Conservation (phyloP, 352 stramenopile genomes). For the Phytophthora pini region DNA sequence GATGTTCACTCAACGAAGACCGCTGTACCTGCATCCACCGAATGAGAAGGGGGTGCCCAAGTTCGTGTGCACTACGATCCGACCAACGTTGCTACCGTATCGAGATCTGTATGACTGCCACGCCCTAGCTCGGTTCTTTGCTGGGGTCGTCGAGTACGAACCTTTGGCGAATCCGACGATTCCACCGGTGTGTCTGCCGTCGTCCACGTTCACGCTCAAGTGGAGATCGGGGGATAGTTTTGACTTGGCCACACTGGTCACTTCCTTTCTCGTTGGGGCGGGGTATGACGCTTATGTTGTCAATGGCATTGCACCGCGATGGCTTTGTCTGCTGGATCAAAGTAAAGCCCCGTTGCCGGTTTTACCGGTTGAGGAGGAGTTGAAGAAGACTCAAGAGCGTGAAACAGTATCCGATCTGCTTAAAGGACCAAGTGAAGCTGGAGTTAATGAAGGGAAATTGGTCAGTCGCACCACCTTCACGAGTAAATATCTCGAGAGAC, state of each 20-base stretch:
- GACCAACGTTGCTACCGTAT: constrained; percentile 92
- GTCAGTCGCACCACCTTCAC: constrained; percentile 67
- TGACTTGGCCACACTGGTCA: constrained; percentile 91
- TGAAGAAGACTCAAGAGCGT: constrained; percentile 49
- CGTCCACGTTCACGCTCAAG: constrained; percentile 86
- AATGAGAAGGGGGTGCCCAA: constrained; percentile 94
- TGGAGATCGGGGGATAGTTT: constrained; percentile 93
- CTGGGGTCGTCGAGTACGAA: constrained; percentile 94
- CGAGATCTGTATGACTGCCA: constrained; percentile 93
- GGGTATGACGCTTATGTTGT: constrained; percentile 97
- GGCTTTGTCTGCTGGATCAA: constrained; percentile 93
- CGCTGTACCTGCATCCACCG: constrained; percentile 88
- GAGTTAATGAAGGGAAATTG: constrained; percentile 37
- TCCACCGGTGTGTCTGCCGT: constrained; percentile 81
- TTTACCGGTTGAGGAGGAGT: constrained; percentile 57
- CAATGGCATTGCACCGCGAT: constrained; percentile 84
- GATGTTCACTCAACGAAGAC: constrained; percentile 79
- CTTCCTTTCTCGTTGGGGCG: constrained; percentile 92
- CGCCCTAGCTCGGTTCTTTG: constrained; percentile 88
- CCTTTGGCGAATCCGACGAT: constrained; percentile 86
- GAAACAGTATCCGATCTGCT: constrained; percentile 23
- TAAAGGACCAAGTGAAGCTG: constrained; percentile 6
- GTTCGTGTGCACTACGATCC: constrained; percentile 95
- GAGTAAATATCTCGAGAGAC: constrained; percentile 70
- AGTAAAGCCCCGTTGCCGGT: constrained; percentile 74